Base-by-base conservation (phyloP, 441 rosid species). In the Corymbia citriodora region DNA sequence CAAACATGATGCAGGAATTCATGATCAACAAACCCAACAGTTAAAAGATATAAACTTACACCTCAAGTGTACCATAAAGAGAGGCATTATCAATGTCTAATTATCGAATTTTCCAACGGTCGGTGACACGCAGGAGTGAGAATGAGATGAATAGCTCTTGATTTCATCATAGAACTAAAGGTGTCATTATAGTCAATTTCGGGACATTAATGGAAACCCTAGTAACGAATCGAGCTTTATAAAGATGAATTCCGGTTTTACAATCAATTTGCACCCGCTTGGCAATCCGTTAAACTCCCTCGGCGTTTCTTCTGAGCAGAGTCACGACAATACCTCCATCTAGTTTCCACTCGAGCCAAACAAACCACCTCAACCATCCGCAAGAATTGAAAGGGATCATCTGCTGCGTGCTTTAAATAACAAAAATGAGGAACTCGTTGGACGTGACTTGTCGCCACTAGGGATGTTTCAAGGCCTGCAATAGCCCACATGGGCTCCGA, bases 51-150 rank as follows among this genome's bases (percentile, higher is more conserved):
- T 27, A 29, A 45, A 29, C 9, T 63, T 29, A 17, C 70, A 25
- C 17, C 70, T 63, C 17, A 29, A 63, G 0, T 27, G 70, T 63
- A 63, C 17, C 70, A 29, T 63, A 31, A 27, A 27, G 17, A 25
- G 6, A 61, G 70, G 9, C 70, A 61, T 61, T 27, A 61, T 12
- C 27, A 61, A 61, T 2, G 16, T 27, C 68, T 11, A 61, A 27
- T 61, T 27, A 16, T 25, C 0, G 4, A 6, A 27, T 12, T 61
- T 23, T 57, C 6, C n/a, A 59, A 0, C 65, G 0, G 0, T 10
- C 11, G 0, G 2, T 59, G 25, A 59, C 0, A 5, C 45, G 8
- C 15, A 59, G 0, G 8, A 59, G 65, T 59, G 65, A 59, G 65
- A 59, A 59, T 11, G 6, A 59, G 15, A 59, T 0, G 7, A 59